Evolutionary conservation across 2,329 filamentous ascomycete species (phyloP).

Genomic region (Aureobasidium sp.): DNA sequence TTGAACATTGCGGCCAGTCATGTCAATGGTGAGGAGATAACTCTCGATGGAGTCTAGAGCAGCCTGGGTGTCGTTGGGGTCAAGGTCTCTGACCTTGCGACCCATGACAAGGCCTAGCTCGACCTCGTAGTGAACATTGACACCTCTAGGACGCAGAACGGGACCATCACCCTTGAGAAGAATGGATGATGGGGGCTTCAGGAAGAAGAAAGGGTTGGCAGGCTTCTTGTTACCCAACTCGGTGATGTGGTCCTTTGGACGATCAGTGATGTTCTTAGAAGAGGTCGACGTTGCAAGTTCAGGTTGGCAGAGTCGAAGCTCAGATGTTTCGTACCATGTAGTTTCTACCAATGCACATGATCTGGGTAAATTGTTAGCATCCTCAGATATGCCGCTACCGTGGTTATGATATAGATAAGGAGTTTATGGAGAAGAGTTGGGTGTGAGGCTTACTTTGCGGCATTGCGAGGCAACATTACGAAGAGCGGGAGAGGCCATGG

Average conservation of each 20-base stretch:
- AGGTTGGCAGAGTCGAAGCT: neutral
- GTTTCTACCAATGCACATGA: slow-evolving; percentile 91
- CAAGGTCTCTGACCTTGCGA: slow-evolving; percentile 67
- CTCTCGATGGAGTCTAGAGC: slow-evolving; percentile 76
- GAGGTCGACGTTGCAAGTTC: neutral
- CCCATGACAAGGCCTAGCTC: slow-evolving; percentile 87
- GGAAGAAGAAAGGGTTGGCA: slow-evolving; percentile 97
- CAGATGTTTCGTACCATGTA: slow-evolving; percentile 52
- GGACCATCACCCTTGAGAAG: slow-evolving; percentile 70
- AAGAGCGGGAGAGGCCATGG: slow-evolving; percentile 23
- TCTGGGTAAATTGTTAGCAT: slow-evolving; percentile 24
- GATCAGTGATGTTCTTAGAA: neutral
- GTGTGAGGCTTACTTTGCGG: slow-evolving; percentile 32
- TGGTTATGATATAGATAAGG: neutral
- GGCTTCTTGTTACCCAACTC: slow-evolving; percentile 61
- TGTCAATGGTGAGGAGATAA: slow-evolving; percentile 89
- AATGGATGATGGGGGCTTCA: slow-evolving; percentile 86
- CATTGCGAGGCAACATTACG: slow-evolving; percentile 25
- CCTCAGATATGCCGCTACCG: neutral
- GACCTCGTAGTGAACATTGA: slow-evolving; percentile 88
- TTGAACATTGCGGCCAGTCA: slow-evolving; percentile 93
- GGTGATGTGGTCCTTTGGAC: slow-evolving; percentile 67
- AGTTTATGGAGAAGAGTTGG: neutral
- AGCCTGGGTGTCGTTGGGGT: slow-evolving; percentile 63
- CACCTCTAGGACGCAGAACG: slow-evolving; percentile 71